phyloP scores from a whole-genome alignment of 148 eudicot genomes.

The Camellia sinensis region DNA sequence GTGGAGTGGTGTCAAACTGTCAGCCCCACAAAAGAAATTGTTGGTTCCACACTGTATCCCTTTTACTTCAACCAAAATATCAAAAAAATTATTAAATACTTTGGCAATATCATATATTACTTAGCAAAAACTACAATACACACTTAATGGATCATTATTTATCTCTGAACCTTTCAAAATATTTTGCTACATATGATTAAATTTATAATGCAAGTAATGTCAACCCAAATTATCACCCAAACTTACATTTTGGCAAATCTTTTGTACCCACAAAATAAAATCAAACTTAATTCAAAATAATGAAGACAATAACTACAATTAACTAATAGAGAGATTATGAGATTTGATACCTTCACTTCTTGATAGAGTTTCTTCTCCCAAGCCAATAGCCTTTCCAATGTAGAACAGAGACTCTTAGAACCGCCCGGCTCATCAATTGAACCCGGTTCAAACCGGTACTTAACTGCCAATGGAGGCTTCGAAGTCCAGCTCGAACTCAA shows the following conservation, averaged over 20 bases:
- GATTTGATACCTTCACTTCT: constrained; percentile 78
- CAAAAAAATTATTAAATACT: too few species aligned
- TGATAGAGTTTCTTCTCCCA: constrained; percentile 98
- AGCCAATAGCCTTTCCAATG: constrained; percentile 90
- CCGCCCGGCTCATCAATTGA: constrained; percentile 60
- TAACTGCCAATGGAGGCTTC: constrained; percentile 90
- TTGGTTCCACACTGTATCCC: too few species aligned
- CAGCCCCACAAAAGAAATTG: too few species aligned
- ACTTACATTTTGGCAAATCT: background rate
- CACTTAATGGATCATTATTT: too few species aligned
- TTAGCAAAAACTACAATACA: too few species aligned
- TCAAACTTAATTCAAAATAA: background rate
- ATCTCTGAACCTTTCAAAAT: too few species aligned
- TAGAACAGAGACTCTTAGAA: constrained; percentile 80
- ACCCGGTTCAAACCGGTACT: constrained; percentile 71
- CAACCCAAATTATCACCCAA: too few species aligned
- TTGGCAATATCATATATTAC: too few species aligned
- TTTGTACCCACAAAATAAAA: background rate
- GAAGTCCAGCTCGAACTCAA: constrained; percentile 97
- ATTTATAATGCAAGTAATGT: too few species aligned
- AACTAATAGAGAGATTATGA: constrained; percentile 2
- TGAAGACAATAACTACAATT: background rate
- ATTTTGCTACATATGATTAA: too few species aligned
- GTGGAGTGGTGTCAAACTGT: too few species aligned
- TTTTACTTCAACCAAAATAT: too few species aligned